Evolutionary conservation across 192 early-diverging fungal species (phyloP), one percentile per base, ranked within the genome.

Genomic region (Rhizophagus clarus): DNA sequence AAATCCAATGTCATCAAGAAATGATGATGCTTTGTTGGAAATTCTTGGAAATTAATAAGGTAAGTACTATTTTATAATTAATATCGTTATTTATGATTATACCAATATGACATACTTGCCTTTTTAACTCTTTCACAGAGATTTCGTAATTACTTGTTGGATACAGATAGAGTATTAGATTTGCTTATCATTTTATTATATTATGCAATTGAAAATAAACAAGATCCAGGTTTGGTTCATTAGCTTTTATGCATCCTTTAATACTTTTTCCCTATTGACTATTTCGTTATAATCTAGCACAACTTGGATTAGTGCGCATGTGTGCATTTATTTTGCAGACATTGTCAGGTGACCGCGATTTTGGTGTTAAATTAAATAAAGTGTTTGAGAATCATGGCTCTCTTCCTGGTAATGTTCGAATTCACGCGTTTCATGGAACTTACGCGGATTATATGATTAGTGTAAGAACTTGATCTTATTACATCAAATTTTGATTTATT

Each of bases 11-110:
- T 42, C 84, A 90, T 45, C 76, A 85, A 42, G 95, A 97, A 81
- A 89, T 91, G 0, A 82, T 95, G 68, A 94, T 95, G 90, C 81
- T 97, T 29, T 92, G 95, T 62, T 98, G 97, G 97, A 88, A 92
- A 77, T 82, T 96, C 12, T 79, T 97, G 32, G 94, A 96, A 64
- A 83, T 88, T 67, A 98, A 98, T 82, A 87, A 89, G 73, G 94
- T 94, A 83, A 31, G 5, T 22, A 56, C 22, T 20, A 51, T 51
- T 17, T 56, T 4, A 5, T 20, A 22, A 3, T 7, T 22, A 4
- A 56, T 12, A 12, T 45, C 42, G 8, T 56, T 56, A 56, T 56
- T 56, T 56, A 56, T 56, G 20, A 22, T 20, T 26, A 12, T 20
- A 72, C 6, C 17, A 32, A 49, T n/a, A 14, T 14, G 11, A 24